These are phyloP conservation scores for Lycium ferocissimum DNA, from an alignment of 257 asterid genomes.

Conservation along the genomic window DNA sequence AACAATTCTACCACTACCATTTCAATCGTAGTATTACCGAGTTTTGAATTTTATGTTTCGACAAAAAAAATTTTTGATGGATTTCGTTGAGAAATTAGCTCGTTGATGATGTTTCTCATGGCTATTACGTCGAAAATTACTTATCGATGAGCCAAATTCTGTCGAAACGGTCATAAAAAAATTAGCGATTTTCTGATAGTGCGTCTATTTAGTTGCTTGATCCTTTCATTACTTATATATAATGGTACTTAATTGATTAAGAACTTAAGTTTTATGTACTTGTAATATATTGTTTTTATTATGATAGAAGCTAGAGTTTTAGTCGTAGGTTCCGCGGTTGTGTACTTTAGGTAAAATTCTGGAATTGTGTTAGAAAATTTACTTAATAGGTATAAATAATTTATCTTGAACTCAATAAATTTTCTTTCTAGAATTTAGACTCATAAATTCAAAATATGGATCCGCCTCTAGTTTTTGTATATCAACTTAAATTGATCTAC, in stretches of 20 bases:
- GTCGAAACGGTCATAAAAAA: neutral
- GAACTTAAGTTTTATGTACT: neutral
- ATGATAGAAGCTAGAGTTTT: neutral
- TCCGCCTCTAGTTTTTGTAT: neutral
- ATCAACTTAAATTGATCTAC: neutral
- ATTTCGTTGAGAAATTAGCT: too few relatives aligned
- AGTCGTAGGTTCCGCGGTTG: neutral
- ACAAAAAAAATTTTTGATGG: too few relatives aligned
- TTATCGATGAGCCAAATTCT: neutral
- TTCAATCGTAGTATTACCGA: neutral
- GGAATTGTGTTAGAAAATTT: neutral
- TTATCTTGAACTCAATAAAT: neutral
- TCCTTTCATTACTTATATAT: neutral
- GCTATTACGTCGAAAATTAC: neutral
- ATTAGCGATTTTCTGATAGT: neutral
- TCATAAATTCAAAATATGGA: neutral
- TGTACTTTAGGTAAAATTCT: neutral
- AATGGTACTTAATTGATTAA: neutral
- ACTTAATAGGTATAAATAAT: neutral
- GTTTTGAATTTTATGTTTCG: neutral
- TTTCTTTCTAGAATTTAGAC: neutral
- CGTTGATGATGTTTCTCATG: neutral
- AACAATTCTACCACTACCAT: neutral
- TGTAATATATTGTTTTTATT: neutral
- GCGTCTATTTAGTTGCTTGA: neutral